Base-by-base conservation (phyloP, 352 stramenopile genomes). In the Pelagophyceae sp. region DNA sequence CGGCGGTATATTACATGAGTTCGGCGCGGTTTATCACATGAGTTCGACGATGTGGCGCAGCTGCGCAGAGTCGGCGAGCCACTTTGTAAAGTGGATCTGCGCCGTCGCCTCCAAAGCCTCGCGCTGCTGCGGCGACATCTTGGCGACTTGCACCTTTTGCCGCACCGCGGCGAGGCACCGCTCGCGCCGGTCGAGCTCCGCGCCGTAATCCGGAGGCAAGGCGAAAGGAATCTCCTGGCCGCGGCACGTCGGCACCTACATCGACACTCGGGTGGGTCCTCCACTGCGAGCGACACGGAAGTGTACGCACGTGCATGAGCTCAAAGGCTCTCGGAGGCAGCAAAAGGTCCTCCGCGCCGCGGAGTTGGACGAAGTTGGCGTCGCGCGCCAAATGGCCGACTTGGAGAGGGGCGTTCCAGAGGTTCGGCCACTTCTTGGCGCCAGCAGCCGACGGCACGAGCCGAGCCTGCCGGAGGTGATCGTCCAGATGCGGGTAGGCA, bases 401-500 rank as follows among this genome's bases (percentile, higher is more conserved):
- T 38, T 78, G 75, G 32, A 82, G 65, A 3, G 78, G 78, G 33
- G 27, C 72, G 35, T 27, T 31, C 78, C 78, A 82, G 38, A 82
- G 45, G 75, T 82, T 82, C 11, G 69, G 71, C 54, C 75, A 65
- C 38, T 40, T 32, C 15, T 11, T n/a, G 23, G 58, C 58, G 58
- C 35, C 23, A 5, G 19, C 72, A 37, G 23, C 69, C 32, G 17
- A 33, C 38, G 23, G 54, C 51, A 25, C 37, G 70, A 94, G 87
- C 29, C 85, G 80, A 0, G 85, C 77, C 0, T 78, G 81, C 0
- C 77, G 76, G 65, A 94, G 74, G 76, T 94, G 87, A 63, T 95
- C 88, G 50, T 85, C 87, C 29, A 98, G 86, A 17, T 88, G 87
- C 1, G 93, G 87, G 82, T 97, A 98, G 82, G 93, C 95, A 69